Conservation (phyloP, 1,284 basidiomycete species). For the Phlebopus sp. region DNA sequence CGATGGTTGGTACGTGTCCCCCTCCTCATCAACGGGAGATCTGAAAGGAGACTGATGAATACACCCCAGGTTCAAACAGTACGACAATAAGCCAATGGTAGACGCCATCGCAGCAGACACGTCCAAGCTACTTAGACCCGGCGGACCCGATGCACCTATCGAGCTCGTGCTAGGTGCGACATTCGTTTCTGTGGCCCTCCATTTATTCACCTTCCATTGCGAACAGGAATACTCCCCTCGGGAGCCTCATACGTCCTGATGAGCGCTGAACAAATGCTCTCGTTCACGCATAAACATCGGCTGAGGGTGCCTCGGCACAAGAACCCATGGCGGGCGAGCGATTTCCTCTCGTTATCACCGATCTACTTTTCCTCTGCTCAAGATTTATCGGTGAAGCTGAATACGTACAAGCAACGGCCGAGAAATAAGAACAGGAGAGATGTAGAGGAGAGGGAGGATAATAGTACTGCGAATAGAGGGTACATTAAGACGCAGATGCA, state of each 20-base stretch:
- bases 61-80: constrained; percentile 28
- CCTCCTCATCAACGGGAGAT: background rate
- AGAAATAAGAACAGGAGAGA: constrained; percentile 29
- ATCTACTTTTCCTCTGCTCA: constrained; percentile 21
- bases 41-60: background rate
- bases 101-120: constrained; percentile 9
- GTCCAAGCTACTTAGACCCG: constrained; percentile 18
- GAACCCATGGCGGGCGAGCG: constrained; percentile 16
- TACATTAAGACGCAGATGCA: constrained; percentile 18
- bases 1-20: constrained; percentile 23
- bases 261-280: constrained; percentile 22
- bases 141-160: constrained; percentile 22
- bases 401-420: constrained; percentile 28
- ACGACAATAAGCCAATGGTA: constrained; percentile 23
- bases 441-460: constrained; percentile 14
- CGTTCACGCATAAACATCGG: constrained; percentile 23
- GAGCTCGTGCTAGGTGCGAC: constrained; percentile 29
- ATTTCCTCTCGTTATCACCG: constrained; percentile 28
- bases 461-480: constrained; percentile 31
- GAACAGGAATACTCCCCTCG: constrained; percentile 24
- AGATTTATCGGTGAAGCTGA: constrained; percentile 22
- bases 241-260: constrained; percentile 32
- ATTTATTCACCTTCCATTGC: background rate
- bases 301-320: constrained; percentile 5
- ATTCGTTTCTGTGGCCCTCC: background rate